A percentile compares a stretch with the other conserved stretches of the same genome.
Evolutionary conservation across 768 basidiomycete genomes (phyloP).

Genomic region (Suillus weaverae): DNA sequence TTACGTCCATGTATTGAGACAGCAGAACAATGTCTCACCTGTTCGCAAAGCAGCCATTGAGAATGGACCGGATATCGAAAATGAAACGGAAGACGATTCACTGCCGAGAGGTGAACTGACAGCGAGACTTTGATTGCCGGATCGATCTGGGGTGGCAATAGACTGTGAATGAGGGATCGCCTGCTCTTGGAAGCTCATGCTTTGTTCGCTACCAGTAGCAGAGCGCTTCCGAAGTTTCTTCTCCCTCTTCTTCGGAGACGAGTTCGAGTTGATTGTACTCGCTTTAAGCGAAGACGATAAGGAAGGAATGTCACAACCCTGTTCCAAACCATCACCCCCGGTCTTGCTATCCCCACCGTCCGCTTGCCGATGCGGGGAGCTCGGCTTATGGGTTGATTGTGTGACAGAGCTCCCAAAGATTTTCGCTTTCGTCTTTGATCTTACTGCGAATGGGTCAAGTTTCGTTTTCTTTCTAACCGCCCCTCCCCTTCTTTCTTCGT

Average conservation of each 20-base stretch:
- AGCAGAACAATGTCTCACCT: not conserved
- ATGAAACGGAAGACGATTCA: not conserved
- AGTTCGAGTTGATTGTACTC: not conserved
- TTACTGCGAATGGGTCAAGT: constrained; percentile 54
- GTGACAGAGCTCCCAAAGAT: not conserved
- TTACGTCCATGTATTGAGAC: not conserved
- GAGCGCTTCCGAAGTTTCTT: not conserved
- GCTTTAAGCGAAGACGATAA: not conserved
- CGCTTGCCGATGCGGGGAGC: not conserved
- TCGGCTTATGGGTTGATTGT: not conserved
- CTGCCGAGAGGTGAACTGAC: not conserved
- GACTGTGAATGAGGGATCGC: not conserved
- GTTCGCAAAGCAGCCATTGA: not conserved
- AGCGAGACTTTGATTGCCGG: not conserved
- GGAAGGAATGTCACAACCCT: not conserved
- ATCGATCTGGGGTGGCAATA: not conserved
- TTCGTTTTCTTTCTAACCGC: constrained; percentile 60
- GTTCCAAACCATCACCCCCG: not conserved
- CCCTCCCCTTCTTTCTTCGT: constrained; percentile 57
- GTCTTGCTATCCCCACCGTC: not conserved
- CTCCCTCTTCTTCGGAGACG: not conserved
- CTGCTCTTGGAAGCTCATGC: not conserved
- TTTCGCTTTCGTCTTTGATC: constrained; percentile 48
- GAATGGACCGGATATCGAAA: constrained; percentile 2
- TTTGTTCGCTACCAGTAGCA: not conserved